Base-by-base conservation (phyloP, 805 yeast species). In the Kodamaea restingae region DNA sequence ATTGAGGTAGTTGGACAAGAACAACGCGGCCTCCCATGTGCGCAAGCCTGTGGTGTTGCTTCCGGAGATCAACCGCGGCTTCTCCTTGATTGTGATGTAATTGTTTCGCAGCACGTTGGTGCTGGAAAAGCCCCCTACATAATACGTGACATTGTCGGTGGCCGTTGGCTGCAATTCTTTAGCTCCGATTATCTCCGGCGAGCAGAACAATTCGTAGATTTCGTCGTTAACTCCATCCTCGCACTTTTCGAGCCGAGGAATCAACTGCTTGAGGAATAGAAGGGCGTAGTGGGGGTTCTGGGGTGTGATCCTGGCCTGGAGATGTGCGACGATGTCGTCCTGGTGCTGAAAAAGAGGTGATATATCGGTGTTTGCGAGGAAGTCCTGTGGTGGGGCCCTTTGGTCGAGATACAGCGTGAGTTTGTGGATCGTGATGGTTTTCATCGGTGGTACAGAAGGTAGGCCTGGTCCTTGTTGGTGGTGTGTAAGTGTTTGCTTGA, bases 11-110 rank as follows among this genome's bases (percentile, higher is more conserved):
- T 78, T 70, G 1, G 83, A 64, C 6, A 91, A 60, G 38, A 68
- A 86, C 5, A 85, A 48, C 0, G 95, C 84, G 2, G 96, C 97
- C 54, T 88, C 96, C 98, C 97, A 90, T 0, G 97, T 91, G 29
- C 97, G 66, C 39, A 79, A 61, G 0, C 97, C 97, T 0, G 97
- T 91, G 1, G 95, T 82, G 4, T 95, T 95, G n/a, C 63, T 55
- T 1, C 86, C 87, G 26, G 85, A 75, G 10, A 84, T 75, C 38
- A 84, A 45, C 39, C 71, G 66, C 0, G 90, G 91, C 0, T 77
- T 70, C 50, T 84, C 93, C 42, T 60, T 61, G 3, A 83, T 73
- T 5, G 49, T 47, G 2, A 67, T 52, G 65, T 30, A 14, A 17
- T 17, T 18, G 9, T 30, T 17, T 7, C n/a, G 32, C 12, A 10